phyloP scores from a whole-genome alignment of 1,139 yeast species.

The Suhomyces choctaworum region DNA sequence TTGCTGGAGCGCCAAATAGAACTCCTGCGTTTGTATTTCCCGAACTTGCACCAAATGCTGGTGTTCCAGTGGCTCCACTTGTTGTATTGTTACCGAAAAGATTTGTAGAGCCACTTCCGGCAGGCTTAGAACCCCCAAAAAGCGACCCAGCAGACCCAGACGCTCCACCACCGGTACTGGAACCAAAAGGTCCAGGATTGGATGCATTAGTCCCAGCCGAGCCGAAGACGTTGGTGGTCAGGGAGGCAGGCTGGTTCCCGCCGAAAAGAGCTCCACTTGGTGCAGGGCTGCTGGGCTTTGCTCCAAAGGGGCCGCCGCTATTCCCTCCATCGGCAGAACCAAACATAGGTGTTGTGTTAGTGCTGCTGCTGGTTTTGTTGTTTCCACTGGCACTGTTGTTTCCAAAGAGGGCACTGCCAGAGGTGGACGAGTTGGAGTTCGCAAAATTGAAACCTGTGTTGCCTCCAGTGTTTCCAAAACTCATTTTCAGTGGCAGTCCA shows the following conservation, averaged over 20 bases:
- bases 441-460: conserved; percentile 6
- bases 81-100: conserved; percentile 15
- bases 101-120: conserved; percentile 12
- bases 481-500: conserved; percentile 1
- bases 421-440: conserved; percentile 16
- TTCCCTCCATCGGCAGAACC: conserved; percentile 9
- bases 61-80: conserved; percentile 18
- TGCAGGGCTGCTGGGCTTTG: conserved; percentile 22
- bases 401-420: conserved; percentile 10
- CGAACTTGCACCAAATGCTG: conserved; percentile 10
- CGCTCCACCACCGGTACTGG: not conserved
- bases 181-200: conserved; percentile 3
- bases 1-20: conserved; percentile 25
- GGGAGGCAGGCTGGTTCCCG: conserved; percentile 14
- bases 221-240: not conserved
- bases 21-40: conserved; percentile 15
- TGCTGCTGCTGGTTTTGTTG: conserved; percentile 17
- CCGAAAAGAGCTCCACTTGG: conserved; percentile 21
- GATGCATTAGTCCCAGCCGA: not conserved
- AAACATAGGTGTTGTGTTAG: no score
- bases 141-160: conserved; percentile 11
- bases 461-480: conserved; percentile 4
- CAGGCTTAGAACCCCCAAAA: conserved; percentile 4
- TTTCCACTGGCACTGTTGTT: conserved; percentile 14
- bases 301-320: conserved; percentile 25